These are phyloP conservation scores for Pyronema omphalodes DNA, from an alignment of 495 filamentous ascomycete species.

Conservation along the genomic window DNA sequence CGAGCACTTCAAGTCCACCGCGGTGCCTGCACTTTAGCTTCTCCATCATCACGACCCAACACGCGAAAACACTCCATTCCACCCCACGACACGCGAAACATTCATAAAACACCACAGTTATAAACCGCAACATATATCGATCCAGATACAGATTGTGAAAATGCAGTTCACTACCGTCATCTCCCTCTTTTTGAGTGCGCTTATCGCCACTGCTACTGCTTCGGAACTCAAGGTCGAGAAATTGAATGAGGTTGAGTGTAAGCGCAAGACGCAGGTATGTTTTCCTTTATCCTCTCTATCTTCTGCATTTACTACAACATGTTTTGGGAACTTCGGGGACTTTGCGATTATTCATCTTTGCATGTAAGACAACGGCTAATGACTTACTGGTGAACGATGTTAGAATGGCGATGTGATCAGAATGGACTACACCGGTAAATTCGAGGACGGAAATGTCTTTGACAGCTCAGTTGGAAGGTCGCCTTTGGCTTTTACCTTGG, in stretches of 20 bases:
- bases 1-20: too few relatives aligned
- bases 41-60: too few relatives aligned
- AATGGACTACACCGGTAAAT: constrained; percentile 76
- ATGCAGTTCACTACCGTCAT: constrained; percentile 1
- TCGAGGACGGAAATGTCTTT: constrained; percentile 40
- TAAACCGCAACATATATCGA: too few relatives aligned
- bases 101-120: too few relatives aligned
- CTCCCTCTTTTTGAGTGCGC: constrained; percentile 2
- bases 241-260: constrained; percentile 50
- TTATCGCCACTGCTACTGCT: constrained; percentile 33
- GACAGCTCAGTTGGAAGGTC: constrained; percentile 53
- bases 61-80: too few relatives aligned
- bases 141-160: background rate
- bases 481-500: constrained; percentile 64
- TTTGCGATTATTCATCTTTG: too few relatives aligned
- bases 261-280: constrained; percentile 45
- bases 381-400: too few relatives aligned
- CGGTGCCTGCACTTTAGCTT: too few relatives aligned
- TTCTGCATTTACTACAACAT: too few relatives aligned
- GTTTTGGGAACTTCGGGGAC: too few relatives aligned
- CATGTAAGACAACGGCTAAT: too few relatives aligned
- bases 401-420: constrained; percentile 55
- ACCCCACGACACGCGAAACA: too few relatives aligned
- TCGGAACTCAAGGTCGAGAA: constrained; percentile 55
- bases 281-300: constrained; percentile 28